Conservation (phyloP, 805 yeast species). For the Saturnispora kantuleensis region DNA sequence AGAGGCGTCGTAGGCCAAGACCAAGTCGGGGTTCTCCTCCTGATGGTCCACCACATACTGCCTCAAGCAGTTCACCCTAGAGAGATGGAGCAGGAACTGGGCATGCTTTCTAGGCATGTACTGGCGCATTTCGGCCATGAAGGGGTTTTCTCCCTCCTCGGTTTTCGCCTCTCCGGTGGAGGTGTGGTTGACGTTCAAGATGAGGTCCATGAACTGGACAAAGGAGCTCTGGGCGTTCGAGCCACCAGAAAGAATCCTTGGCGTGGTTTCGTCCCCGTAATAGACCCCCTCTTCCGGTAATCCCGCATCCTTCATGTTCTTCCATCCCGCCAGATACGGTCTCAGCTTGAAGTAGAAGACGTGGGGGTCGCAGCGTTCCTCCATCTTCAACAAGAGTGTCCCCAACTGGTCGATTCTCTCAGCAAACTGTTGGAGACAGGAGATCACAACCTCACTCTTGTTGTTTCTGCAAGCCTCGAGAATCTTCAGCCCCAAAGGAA, state of each 20-base stretch:
- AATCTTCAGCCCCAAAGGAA: constrained; percentile 60
- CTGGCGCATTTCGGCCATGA: constrained; percentile 71
- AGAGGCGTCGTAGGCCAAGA: constrained; percentile 76
- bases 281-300: constrained; percentile 55
- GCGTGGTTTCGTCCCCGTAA: constrained; percentile 56
- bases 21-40: constrained; percentile 41
- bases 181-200: constrained; percentile 66
- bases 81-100: constrained; percentile 56
- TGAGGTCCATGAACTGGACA: constrained; percentile 75
- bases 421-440: constrained; percentile 54
- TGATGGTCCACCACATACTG: constrained; percentile 46
- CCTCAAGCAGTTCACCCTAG: constrained; percentile 48
- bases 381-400: constrained; percentile 67
- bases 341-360: constrained; percentile 77
- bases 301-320: constrained; percentile 82
- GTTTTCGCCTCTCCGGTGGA: constrained; percentile 46
- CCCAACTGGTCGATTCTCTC: constrained; percentile 68
- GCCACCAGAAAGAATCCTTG: constrained; percentile 70
- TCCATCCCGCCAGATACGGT: constrained; percentile 92
- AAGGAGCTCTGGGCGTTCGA: constrained; percentile 89
- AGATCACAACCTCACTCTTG: constrained; percentile 32
- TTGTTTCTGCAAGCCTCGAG: constrained; percentile 43
- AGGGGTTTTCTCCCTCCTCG: constrained; percentile 29
- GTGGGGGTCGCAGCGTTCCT: constrained; percentile 92
- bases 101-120: constrained; percentile 90